Conservation (phyloP, 148 eudicot species). For the Nepenthes mirabilis region DNA sequence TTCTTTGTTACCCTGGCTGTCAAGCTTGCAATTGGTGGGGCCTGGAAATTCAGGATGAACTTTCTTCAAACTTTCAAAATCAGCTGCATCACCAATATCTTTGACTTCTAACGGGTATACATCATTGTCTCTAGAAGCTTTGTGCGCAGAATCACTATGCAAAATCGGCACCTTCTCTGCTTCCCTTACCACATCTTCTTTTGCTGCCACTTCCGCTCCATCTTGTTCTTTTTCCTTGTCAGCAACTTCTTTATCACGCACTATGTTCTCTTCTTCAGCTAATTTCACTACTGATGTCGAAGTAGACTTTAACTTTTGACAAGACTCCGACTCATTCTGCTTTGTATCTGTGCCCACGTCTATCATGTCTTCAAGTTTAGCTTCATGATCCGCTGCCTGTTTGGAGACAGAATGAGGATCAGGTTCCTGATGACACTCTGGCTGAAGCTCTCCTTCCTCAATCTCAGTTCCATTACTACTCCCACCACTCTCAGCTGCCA, state of each 20-base stretch:
- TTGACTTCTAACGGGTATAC: conserved; percentile 6
- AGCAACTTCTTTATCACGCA: conserved; percentile 11
- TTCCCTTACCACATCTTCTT: conserved; percentile 12
- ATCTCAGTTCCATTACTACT: conserved; percentile 49
- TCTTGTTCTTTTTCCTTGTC: conserved; percentile 19
- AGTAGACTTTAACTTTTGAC: conserved; percentile 9
- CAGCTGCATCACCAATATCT: conserved; percentile 17
- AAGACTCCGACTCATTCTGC: conserved; percentile 8
- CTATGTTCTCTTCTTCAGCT: conserved; percentile 16
- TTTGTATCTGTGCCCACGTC: conserved; percentile 6
- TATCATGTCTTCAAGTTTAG: conserved; percentile 11
- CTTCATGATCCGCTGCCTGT: conserved; percentile 9
- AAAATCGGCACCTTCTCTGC: conserved; percentile 15
- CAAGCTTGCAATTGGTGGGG: conserved; percentile 11
- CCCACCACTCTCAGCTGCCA: conserved; percentile 26
- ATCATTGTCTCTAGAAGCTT: conserved; percentile 19
- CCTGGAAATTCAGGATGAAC: conserved; percentile 15
- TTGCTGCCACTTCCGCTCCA: conserved; percentile 9
- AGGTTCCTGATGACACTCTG: conserved; percentile 41
- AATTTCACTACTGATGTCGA: conserved; percentile 6
- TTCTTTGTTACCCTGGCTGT: conserved; percentile 19
- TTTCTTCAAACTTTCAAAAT: conserved; percentile 8
- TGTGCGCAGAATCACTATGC: conserved; percentile 13
- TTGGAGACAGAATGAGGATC: conserved; percentile 9
- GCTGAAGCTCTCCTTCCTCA: conserved; percentile 96